Evolutionary conservation across 129 eudicot genomes (phyloP).

Genomic region (Saussurea involucrata): DNA sequence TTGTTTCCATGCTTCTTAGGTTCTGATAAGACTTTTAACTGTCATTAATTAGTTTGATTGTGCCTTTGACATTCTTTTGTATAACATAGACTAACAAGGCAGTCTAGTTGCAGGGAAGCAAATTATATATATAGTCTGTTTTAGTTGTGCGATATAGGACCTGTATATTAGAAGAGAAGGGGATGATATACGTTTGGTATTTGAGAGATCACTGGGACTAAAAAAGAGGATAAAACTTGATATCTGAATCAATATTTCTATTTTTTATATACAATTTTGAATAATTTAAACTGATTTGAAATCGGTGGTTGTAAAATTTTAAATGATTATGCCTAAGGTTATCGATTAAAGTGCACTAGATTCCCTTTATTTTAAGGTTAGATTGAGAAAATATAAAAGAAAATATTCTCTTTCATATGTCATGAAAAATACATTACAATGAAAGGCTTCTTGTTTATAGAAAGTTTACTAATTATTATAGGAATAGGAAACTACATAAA

Average conservation of each 20-base stretch:
- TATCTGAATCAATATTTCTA: background rate
- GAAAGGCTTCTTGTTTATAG: background rate
- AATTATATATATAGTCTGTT: background rate
- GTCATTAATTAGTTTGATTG: background rate
- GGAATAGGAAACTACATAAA: background rate
- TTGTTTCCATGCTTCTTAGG: background rate
- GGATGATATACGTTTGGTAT: background rate
- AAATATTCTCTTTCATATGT: background rate
- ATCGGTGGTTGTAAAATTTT: background rate
- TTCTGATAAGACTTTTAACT: background rate
- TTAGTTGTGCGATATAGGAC: background rate
- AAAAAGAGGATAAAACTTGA: background rate
- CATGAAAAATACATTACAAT: background rate
- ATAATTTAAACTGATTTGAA: background rate
- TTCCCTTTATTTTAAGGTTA: background rate
- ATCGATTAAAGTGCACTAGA: background rate
- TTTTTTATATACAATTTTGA: background rate
- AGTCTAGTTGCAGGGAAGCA: background rate
- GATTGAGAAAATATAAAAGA: background rate
- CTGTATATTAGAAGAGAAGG: background rate
- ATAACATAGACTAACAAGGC: background rate
- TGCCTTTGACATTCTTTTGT: background rate
- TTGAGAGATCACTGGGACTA: background rate
- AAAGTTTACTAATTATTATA: background rate
- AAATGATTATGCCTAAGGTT: background rate